phyloP scores from a whole-genome alignment of 192 early-diverging fungal species.

The Powellomyces hirtus region DNA sequence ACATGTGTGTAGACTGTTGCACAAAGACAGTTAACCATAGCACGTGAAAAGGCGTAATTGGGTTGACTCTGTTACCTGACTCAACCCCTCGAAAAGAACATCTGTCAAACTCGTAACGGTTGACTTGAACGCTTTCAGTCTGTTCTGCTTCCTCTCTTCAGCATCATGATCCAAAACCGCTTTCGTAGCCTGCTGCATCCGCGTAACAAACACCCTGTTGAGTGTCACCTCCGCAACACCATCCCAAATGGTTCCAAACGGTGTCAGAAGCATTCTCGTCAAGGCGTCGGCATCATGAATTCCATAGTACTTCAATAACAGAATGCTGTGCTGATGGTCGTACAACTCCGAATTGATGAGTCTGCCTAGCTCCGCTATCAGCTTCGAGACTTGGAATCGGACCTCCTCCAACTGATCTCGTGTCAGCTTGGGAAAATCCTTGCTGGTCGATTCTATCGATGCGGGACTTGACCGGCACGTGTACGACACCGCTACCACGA shows the following conservation, averaged over 20 bases:
- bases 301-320: conserved; percentile 22
- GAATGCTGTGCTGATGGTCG: conserved; percentile 6
- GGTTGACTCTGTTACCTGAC: conserved; percentile 7
- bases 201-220: neutral
- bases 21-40: neutral
- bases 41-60: no score
- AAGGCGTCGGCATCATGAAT: neutral
- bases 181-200: neutral
- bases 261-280: neutral
- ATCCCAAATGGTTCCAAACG: conserved; percentile 29
- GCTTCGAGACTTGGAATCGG: neutral
- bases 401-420: conserved; percentile 8
- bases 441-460: neutral
- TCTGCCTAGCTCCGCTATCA: conserved; percentile 3
- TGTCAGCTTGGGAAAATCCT: neutral
- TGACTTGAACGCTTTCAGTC: conserved; percentile 8
- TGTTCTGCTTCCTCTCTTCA: conserved; percentile 7
- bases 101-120: neutral
- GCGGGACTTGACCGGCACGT: neutral
- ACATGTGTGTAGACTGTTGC: conserved; percentile 28
- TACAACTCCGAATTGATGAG: conserved; percentile 3
- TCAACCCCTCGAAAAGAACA: conserved; percentile 9
- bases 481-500: neutral
- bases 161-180: neutral
- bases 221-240: conserved; percentile 9